Conservation (phyloP, 106 monocot genomes). For the Phalaenopsis aphrodite region DNA sequence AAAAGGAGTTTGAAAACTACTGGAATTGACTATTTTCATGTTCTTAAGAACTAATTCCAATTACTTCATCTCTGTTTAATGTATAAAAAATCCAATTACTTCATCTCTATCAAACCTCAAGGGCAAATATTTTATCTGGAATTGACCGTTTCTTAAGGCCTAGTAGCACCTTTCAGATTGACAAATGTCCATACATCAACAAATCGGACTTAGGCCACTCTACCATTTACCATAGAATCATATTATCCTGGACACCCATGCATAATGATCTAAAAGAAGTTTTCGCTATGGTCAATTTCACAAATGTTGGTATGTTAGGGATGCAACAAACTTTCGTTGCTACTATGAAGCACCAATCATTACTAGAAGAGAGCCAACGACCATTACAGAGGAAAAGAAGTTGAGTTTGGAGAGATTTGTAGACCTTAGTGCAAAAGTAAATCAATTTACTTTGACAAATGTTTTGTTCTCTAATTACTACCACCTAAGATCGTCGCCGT, state of each 20-base stretch:
- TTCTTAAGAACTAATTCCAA: no score
- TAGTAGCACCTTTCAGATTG: slow-evolving; percentile 55
- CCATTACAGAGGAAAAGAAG: no score
- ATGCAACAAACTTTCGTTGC: slow-evolving; percentile 71
- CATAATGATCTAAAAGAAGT: slow-evolving; percentile 98
- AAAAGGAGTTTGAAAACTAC: slow-evolving; percentile 56
- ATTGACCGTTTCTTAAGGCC: slow-evolving; percentile 75
- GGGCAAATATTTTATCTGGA: slow-evolving; percentile 82
- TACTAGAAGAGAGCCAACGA: no score
- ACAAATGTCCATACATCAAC: slow-evolving; percentile 96
- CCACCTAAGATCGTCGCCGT: no score
- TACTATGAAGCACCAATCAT: slow-evolving; percentile 64
- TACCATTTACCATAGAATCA: slow-evolving; percentile 79
- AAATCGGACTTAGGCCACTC: slow-evolving; percentile 76
- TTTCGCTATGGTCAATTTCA: slow-evolving; percentile 98
- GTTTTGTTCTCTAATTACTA: no score
- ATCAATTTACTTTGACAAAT: no score
- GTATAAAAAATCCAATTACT: slow-evolving; percentile 56
- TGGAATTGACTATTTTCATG: slow-evolving; percentile 51
- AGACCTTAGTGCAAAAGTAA: no score
- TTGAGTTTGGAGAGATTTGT: no score
- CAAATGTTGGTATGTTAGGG: slow-evolving; percentile 94
- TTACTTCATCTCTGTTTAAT: slow-evolving; percentile 31
- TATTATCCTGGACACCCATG: slow-evolving; percentile 96
- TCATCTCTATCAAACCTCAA: slow-evolving; percentile 87